phyloP scores from a whole-genome alignment of 108 stramenopile genomes.

The Skeletonema grethae region DNA sequence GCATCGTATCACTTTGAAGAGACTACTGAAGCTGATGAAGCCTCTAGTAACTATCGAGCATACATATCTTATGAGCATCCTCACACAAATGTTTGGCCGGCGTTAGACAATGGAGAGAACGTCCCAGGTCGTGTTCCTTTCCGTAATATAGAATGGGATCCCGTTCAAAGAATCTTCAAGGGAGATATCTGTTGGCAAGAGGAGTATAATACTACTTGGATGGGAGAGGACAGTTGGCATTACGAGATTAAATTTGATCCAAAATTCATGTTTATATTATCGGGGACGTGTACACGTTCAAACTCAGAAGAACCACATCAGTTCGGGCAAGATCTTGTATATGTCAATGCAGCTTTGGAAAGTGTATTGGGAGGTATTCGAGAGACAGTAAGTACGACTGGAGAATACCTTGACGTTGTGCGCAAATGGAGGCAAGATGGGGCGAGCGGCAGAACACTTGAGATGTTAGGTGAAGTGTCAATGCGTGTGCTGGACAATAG shows the following conservation, averaged over 20 bases:
- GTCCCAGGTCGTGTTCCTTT: conserved; percentile 64
- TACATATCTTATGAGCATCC: conserved; percentile 81
- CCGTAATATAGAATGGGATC: conserved; percentile 52
- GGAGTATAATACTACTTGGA: conserved; percentile 70
- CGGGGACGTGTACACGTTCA: conserved; percentile 54
- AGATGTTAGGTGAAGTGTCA: conserved; percentile 29
- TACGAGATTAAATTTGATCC: conserved; percentile 76
- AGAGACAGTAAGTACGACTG: conserved; percentile 8
- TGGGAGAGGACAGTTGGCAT: conserved; percentile 55
- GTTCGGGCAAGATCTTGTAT: conserved; percentile 40
- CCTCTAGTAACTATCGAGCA: conserved; percentile 20
- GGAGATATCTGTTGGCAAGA: conserved; percentile 70
- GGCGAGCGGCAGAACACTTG: conserved; percentile 15
- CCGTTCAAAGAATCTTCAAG: conserved; percentile 49
- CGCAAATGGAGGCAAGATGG: conserved; percentile 22
- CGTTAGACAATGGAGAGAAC: conserved; percentile 66
- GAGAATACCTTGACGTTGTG: conserved; percentile 18
- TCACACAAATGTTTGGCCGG: conserved; percentile 54
- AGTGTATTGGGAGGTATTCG: conserved; percentile 13
- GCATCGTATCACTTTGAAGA: conserved; percentile 78
- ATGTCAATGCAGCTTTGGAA: conserved; percentile 46
- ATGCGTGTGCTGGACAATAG: conserved; percentile 19
- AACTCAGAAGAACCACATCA: conserved; percentile 16
- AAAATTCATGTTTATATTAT: conserved; percentile 49
- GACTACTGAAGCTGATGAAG: conserved; percentile 6